Base-by-base conservation (phyloP, 1,139 yeast genomes). In the Yamadazyma taylorii region DNA sequence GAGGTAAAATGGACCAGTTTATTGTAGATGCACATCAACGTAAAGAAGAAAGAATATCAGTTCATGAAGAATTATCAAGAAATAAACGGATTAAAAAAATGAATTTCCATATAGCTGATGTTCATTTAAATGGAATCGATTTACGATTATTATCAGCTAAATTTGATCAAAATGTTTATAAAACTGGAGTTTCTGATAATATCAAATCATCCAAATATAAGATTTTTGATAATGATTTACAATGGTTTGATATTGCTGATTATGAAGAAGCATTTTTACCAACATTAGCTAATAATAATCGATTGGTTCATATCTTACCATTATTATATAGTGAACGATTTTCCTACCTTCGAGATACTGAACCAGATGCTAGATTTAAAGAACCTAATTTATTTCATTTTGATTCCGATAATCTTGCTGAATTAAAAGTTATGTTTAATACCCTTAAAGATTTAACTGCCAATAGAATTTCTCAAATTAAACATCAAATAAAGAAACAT, bases 21-120 rank as follows among this genome's bases (percentile, higher is more conserved):
- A 49, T 60, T 24, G 72, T 71, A 9, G 76, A 70, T 46, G 53
- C 71, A 21, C 75, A 69, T 42, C 75, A 85, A 48, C 50, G 73
- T 24, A 70, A 66, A 38, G 75, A 71, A 42, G 62, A 68, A 11
- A 49, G 61, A 16, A 52, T 62, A 7, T 52, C 58, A 19, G 51
- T 59, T 7, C 61, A 65, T 36, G 70, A 67, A 32, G 67, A 56
- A 7, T 45, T 61, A 16, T 51, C 65, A 0, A 50, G 56, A 22
- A 58, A 58, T 32, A 56, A 58, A 35, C 58, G 60, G 34, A 56
- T 64, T 4, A 58, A 60, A 60, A 71, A 69, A 46, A 72, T 72
- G 78, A 61, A 58, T 37, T 68, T 72, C 50, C 63, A 70, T 47
- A 42, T 68, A 16, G 77, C 74, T 2, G 75, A 71, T 42, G 66